Base-by-base conservation (phyloP, 176 grass and related monocot genomes). In the Triticum turgidum region DNA sequence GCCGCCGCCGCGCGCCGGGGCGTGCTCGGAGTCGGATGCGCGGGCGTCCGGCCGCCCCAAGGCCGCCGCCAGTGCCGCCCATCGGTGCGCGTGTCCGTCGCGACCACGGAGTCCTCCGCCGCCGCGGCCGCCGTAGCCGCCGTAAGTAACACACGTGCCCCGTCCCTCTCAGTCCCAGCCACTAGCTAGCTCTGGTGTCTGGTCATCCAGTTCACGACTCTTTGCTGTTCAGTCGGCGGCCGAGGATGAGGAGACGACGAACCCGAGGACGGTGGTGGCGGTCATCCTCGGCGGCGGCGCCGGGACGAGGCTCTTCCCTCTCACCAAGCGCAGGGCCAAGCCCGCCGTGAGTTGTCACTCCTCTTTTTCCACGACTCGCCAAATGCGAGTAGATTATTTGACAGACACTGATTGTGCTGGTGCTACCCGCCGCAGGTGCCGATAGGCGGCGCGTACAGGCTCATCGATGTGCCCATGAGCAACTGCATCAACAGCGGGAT, bases 381-480 rank as follows among this genome's bases (percentile, higher is more conserved):
- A 66, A 73, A 84, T 73, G 32, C 27, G 33, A 80, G 10, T 12
- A 11, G 27, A 58, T 21, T 58, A 49, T 34, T 25, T 18, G 33
- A 69, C 18, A 18, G 54, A 3, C 54, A 58, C 21, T 4, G 73
- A 4, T 25, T 32, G 59, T 32, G 59, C 6, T 63, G n/a, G 6
- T 11, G 35, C 41, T 59, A 3, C 65, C 30, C 21, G 64, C 30
- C 58, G 24, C 65, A 98, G 96, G 96, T 98, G 52, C 91, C 96
- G 6, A 94, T 98, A 66, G 96, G 96, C 12, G 96, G 96, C 15
- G 86, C 90, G 42, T 98, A 98, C 79, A 88, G 93, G 79, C 81
- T 98, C 69, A 92, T 98, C 63, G 93, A 98, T 82, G 93, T 98
- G 77, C 93, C 91, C 8, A 98, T 95, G 96, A 98, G 96, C 88